Evolutionary conservation across 2,329 filamentous ascomycete species (phyloP).

Genomic region (Colletotrichum limetticola): DNA sequence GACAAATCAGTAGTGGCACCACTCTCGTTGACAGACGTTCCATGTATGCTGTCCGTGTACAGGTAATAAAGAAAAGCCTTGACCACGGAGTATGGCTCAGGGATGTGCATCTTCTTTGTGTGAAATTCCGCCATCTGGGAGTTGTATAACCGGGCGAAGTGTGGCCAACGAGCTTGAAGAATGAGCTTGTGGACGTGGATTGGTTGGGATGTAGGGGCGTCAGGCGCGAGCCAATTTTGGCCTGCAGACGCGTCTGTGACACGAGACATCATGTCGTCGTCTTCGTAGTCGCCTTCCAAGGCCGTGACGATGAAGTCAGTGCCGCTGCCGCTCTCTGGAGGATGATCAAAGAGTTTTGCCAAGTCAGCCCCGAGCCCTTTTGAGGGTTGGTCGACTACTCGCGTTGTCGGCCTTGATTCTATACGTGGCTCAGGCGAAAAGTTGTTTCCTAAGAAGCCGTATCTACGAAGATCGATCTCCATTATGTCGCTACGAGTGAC

Average conservation of each 20-base stretch:
- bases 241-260: constrained; percentile 53
- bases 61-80: constrained; percentile 96
- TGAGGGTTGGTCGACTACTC: constrained; percentile 64
- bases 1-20: constrained; percentile 81
- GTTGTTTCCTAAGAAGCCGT: constrained; percentile 88
- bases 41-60: constrained; percentile 91
- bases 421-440: constrained; percentile 65
- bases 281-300: constrained; percentile 79
- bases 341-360: constrained; percentile 85
- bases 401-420: constrained; percentile 61
- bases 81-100: constrained; percentile 93
- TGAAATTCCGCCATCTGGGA: constrained; percentile 98
- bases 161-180: constrained; percentile 93
- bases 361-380: constrained; percentile 85
- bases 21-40: constrained; percentile 61
- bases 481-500: constrained; percentile 76
- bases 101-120: constrained; percentile 96
- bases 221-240: constrained; percentile 69
- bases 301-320: constrained; percentile 94
- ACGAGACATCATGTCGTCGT: constrained; percentile 69
- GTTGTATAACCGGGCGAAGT: constrained; percentile 91
- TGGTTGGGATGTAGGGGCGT: constrained; percentile 77
- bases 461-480: constrained; percentile 90
- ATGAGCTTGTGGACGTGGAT: constrained; percentile 98
- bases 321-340: constrained; percentile 85